Evolutionary conservation across 495 filamentous ascomycete species (phyloP).

Genomic region (Hypoxylon fuscum): DNA sequence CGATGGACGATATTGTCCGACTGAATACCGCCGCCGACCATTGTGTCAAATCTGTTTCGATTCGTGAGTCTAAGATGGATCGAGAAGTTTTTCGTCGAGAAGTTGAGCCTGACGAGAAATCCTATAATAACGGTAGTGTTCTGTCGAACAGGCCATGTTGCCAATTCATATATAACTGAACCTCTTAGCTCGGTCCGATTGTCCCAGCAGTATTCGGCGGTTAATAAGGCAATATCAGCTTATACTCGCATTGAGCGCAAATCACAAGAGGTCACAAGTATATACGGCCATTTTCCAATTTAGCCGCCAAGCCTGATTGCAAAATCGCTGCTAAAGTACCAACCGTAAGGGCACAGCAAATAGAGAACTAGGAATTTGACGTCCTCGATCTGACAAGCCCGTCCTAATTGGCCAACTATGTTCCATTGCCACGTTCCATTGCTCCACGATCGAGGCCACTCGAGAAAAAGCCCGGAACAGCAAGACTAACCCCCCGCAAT

Average conservation of each 20-base stretch:
- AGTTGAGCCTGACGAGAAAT: constrained; percentile 9
- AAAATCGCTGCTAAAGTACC: constrained; percentile 24
- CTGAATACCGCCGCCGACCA: constrained; percentile 47
- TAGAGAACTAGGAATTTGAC: constrained; percentile 26
- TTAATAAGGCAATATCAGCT: constrained; percentile 40
- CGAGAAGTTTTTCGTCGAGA: constrained; percentile 2
- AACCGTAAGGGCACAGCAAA: constrained; percentile 29
- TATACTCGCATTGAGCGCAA: constrained; percentile 17
- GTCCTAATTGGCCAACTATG: constrained; percentile 16
- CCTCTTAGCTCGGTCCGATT: constrained; percentile 34
- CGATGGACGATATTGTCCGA: constrained; percentile 61
- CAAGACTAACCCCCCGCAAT: constrained; percentile 22
- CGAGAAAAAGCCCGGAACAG: constrained; percentile 29
- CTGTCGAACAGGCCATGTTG: constrained; percentile 11
- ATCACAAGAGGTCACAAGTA: constrained; percentile 26
- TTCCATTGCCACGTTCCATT: constrained; percentile 38
- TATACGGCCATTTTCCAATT: constrained; percentile 37
- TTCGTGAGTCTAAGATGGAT: not conserved
- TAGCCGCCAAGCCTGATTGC: constrained; percentile 41
- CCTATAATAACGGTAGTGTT: constrained; percentile 6
- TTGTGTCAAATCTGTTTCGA: constrained; percentile 40
- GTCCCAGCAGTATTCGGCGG: constrained; percentile 35
- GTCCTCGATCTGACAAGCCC: not conserved
- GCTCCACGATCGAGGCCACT: constrained; percentile 29
- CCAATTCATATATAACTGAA: constrained; percentile 30